Base-by-base conservation (phyloP, 1,284 basidiomycete species). In the Trametes hirsuta region DNA sequence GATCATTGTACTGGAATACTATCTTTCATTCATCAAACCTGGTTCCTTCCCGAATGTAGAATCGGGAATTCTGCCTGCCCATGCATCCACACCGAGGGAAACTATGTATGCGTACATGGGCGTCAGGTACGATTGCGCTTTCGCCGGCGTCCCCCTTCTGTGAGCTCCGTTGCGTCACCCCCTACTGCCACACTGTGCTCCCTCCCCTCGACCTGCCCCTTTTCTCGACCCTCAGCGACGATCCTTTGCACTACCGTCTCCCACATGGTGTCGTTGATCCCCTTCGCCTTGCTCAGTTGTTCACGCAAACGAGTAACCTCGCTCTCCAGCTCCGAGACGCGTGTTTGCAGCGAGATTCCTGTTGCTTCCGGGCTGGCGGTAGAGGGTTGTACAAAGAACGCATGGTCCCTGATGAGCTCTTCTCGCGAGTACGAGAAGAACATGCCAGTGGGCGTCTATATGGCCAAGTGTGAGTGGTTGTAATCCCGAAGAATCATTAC, bases 211-310 rank as follows among this genome's bases (percentile, higher is more conserved):
- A 39, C 48, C 53, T 59, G 55, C 12, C 57, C 61, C 46, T 68
- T 69, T 51, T 68, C 71, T 58, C 76, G 75, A 22, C 73, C 75
- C 54, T 79, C 75, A 25, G 73, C 71, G 4, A 88, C 74, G n/a
- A 85, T 73, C 55, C 76, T 81, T 63, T 87, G 84, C 34, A 92
- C 87, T 3, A 95, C 84, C 1, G 83, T 84, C 66, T 91, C 89
- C 94, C 94, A 96, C 89, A 96, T 95, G 53, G 84, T 81, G 69
- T 95, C 93, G 66, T 96, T 97, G 58, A 95, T 82, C 36, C 87
- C 84, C 69, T 93, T 92, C 4, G 94, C 94, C 71, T 86, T 88
- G 25, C 84, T 85, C 1, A 97, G 77, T 64, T 93, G 87, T 47
- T 84, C 82, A 36, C 80, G 82, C 58, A 95, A 74, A 22, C 74